Conservation (phyloP, 768 basidiomycete species). For the Fistulinella prunicolor region DNA sequence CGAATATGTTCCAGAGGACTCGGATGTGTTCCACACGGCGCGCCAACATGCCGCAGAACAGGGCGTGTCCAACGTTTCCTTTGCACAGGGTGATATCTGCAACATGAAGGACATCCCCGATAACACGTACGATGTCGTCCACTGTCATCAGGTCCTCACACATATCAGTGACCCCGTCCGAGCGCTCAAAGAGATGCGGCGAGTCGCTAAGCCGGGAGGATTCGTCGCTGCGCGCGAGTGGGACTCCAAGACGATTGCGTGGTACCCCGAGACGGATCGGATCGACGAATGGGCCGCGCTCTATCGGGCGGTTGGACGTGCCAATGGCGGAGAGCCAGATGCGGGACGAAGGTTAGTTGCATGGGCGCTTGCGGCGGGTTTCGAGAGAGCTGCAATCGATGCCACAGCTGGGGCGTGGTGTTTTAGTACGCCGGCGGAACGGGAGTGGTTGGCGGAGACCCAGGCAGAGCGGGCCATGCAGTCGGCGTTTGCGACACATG, state of each 20-base stretch:
- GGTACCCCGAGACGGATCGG: conserved; percentile 36
- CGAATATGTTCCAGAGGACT: conserved; percentile 30
- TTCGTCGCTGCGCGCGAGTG: conserved; percentile 45
- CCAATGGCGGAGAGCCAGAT: conserved; percentile 38
- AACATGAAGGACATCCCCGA: conserved; percentile 37
- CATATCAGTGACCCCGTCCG: conserved; percentile 42
- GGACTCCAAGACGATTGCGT: conserved; percentile 34
- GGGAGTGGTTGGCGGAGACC: conserved; percentile 36
- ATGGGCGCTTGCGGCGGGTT: conserved; percentile 41
- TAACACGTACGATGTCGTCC: conserved; percentile 45
- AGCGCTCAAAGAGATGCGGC: conserved; percentile 45
- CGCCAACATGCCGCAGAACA: conserved; percentile 24
- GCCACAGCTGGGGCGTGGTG: conserved; percentile 36
- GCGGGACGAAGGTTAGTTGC: conserved; percentile 37
- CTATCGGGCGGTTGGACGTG: conserved; percentile 20
- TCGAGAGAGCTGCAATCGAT: conserved; percentile 26
- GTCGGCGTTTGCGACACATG: conserved; percentile 33
- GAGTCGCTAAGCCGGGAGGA: conserved; percentile 47
- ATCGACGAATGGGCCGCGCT: conserved; percentile 26
- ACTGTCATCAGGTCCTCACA: conserved; percentile 49
- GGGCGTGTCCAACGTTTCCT: conserved; percentile 38
- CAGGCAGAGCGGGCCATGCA: conserved; percentile 38
- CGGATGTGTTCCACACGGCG: conserved; percentile 36
- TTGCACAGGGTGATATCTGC: conserved; percentile 38
- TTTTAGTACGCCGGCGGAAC: conserved; percentile 35